A percentile compares a stretch with the other conserved stretches of the same genome.
Evolutionary conservation across 2,329 filamentous ascomycete genomes (phyloP).

Genomic region (Cladophialophora bantiana): DNA sequence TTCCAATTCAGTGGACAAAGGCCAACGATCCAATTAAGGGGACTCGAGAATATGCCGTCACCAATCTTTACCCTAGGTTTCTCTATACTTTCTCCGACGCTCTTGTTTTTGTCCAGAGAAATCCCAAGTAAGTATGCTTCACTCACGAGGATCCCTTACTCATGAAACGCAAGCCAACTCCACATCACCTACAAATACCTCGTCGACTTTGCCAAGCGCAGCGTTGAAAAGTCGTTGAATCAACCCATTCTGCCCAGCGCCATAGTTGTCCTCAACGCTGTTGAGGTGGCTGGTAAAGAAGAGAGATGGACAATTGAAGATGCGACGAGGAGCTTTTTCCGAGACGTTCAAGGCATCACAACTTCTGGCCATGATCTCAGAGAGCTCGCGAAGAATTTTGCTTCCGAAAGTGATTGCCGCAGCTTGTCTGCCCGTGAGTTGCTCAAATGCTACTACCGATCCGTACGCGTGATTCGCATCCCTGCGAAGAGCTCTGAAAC

Average conservation of each 20-base stretch:
- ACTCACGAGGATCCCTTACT: slow-evolving; percentile 7
- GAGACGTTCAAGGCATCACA: slow-evolving; percentile 41
- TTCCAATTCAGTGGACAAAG: slow-evolving; percentile 1
- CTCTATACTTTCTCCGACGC: slow-evolving; percentile 57
- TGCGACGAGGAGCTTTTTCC: slow-evolving; percentile 51
- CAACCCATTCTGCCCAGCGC: slow-evolving; percentile 63
- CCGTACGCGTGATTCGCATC: slow-evolving; percentile 57
- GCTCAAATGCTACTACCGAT: slow-evolving; percentile 60
- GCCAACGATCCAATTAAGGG: not conserved
- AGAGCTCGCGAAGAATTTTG: slow-evolving; percentile 44
- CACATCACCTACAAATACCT: slow-evolving; percentile 41
- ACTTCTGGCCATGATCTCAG: not conserved
- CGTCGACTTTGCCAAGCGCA: slow-evolving; percentile 59
- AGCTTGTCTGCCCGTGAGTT: slow-evolving; percentile 57
- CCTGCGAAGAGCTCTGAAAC: slow-evolving; percentile 55
- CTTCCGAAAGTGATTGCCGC: slow-evolving; percentile 41
- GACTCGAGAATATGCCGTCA: slow-evolving; percentile 50
- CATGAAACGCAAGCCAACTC: not conserved
- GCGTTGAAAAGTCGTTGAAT: slow-evolving; percentile 62
- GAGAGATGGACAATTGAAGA: slow-evolving; percentile 53
- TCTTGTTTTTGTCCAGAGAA: slow-evolving; percentile 55
- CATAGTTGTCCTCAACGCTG: slow-evolving; percentile 61
- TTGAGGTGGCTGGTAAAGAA: slow-evolving; percentile 48
- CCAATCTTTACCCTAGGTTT: slow-evolving; percentile 54
- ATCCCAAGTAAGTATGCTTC: slow-evolving; percentile 42